Evolutionary conservation across 2,329 filamentous ascomycete species (phyloP), one percentile per base, ranked within the genome.

Genomic region (Calcarisporium arbuscula): DNA sequence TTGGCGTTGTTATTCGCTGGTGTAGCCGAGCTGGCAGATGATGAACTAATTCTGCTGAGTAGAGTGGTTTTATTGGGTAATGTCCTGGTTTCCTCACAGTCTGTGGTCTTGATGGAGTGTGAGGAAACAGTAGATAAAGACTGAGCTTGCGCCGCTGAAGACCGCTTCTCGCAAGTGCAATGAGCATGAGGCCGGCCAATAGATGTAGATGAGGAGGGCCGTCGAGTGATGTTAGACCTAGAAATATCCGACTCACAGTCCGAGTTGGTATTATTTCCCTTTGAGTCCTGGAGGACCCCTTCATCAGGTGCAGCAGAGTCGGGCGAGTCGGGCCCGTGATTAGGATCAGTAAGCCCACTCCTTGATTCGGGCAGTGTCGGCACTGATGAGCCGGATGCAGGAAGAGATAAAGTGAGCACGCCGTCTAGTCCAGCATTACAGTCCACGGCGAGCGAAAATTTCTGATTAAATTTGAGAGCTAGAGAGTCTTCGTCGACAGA

Each of bases 341-440:
- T 23, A 19, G n/a, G 26, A 10, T n/a, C n/a, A 16, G 10, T 5
- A 21, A 9, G 19, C 22, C 14, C 10, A 23, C 5, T 17, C 28
- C 11, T 35, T 22, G 14, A 34, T 21, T 12, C 18, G 19, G 18
- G 22, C 19, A 11, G n/a, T n/a, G 26, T 19, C 14, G 29, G 43
- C 6, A 48, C 31, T 30, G 41, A 37, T 25, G 47, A 25, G 3
- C 34, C 33, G 8, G 45, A 28, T 9, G 40, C 38, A 7, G 46
- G 44, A 5, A 53, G 25, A 22, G 52, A 52, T 9, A 56, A 29
- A 6, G 53, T 59, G 4, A 61, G 41, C 16, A 57, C 41, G 12
- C 54, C 57, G 30, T 58, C 49, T n/a, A 48, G 35, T 2, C 56
- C 56, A 33, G 54, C 46, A 19, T 48, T 47, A 31, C 52, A 60